Percentiles rank a stretch among this genome's conserved stretches.
Conservation (phyloP, 78 protist species). For the Dictyostelium capitatum region DNA sequence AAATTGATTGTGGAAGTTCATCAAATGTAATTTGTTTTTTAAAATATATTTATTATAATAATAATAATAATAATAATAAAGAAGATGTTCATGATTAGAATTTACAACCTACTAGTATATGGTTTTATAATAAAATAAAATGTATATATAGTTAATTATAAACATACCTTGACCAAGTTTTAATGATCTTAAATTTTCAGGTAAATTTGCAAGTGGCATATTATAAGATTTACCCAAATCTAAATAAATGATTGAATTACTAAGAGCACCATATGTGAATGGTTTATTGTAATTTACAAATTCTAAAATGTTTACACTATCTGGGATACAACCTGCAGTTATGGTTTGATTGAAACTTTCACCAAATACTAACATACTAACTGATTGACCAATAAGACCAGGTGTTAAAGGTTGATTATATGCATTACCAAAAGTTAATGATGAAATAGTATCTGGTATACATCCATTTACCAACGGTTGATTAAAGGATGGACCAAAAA, state of each 20-base stretch:
- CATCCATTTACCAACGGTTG: not conserved
- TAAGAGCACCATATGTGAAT: not conserved
- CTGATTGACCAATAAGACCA: not conserved
- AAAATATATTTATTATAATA: too few relatives aligned
- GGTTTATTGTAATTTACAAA: conserved; percentile 27
- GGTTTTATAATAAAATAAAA: too few relatives aligned
- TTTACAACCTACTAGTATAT: too few relatives aligned
- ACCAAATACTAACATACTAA: conserved; percentile 35
- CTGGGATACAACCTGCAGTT: conserved; percentile 1
- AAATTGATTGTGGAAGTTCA: too few relatives aligned
- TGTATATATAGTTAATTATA: too few relatives aligned
- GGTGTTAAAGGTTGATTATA: conserved; percentile 20
- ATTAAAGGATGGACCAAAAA: not conserved
- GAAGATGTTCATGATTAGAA: too few relatives aligned
- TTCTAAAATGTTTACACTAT: not conserved
- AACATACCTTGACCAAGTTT: conserved; percentile 2
- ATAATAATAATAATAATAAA: too few relatives aligned
- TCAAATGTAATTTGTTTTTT: too few relatives aligned
- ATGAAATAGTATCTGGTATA: not conserved
- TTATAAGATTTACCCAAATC: conserved; percentile 17
- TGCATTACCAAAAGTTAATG: conserved; percentile 1
- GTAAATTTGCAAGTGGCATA: conserved; percentile 1
- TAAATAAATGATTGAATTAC: not conserved
- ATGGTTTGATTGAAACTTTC: conserved; percentile 5
- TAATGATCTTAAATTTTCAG: not conserved